These are phyloP conservation scores for Dalechampia spathulata DNA, from an alignment of 441 rosid species.

Conservation along the genomic window DNA sequence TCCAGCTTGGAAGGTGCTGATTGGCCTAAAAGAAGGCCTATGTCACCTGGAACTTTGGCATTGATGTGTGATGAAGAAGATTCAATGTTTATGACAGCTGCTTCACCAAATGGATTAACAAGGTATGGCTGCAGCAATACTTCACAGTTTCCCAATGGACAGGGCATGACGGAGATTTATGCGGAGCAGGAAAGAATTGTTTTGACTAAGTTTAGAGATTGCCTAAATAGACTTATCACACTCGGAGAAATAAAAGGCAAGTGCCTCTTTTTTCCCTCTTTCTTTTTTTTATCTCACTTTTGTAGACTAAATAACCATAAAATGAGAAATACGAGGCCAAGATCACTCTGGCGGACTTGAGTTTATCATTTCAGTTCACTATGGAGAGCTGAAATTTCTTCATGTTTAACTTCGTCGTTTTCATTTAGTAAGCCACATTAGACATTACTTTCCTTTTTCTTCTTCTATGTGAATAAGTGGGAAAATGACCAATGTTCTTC, in stretches of 20 bases:
- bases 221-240: slow-evolving; percentile 80
- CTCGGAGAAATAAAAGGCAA: slow-evolving; percentile 85
- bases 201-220: slow-evolving; percentile 74
- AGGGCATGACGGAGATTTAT: slow-evolving; percentile 54
- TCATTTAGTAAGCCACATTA: too few relatives aligned
- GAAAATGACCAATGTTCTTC: neutral
- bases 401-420: too few relatives aligned
- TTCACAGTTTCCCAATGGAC: slow-evolving; percentile 48
- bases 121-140: slow-evolving; percentile 45
- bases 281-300: slow-evolving; percentile 8
- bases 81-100: slow-evolving; percentile 48
- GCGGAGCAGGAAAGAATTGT: slow-evolving; percentile 83
- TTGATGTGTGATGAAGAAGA: slow-evolving; percentile 97
- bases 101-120: slow-evolving; percentile 53
- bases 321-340: slow-evolving; percentile 5
- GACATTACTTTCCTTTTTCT: too few relatives aligned
- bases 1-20: slow-evolving; percentile 47
- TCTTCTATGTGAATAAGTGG: neutral
- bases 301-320: neutral
- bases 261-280: slow-evolving; percentile 3
- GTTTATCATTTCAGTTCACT: too few relatives aligned
- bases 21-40: slow-evolving; percentile 58
- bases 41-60: slow-evolving; percentile 97
- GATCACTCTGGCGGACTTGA: too few relatives aligned
- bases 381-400: too few relatives aligned